These are phyloP conservation scores for Candida oleophila DNA, from an alignment of 805 yeast genomes.

Conservation along the genomic window DNA sequence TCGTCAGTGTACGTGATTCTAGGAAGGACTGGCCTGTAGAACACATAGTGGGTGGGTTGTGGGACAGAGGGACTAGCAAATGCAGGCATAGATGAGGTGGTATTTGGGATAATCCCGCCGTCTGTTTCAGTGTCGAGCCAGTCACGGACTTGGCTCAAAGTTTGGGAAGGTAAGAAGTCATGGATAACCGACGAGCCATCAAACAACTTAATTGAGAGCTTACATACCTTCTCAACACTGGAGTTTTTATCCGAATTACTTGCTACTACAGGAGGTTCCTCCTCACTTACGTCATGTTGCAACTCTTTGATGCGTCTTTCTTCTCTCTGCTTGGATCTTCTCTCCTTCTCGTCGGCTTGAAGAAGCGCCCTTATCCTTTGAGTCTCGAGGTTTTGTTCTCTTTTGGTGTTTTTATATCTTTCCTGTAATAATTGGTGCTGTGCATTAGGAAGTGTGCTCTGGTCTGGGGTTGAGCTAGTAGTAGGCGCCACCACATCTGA, in stretches of 20 bases:
- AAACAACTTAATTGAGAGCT: conserved; percentile 59
- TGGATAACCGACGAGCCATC: conserved; percentile 62
- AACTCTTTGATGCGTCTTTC: conserved; percentile 11
- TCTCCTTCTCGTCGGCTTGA: conserved; percentile 52
- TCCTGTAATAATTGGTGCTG: background rate
- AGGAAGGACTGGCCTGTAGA: conserved; percentile 43
- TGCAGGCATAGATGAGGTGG: conserved; percentile 45
- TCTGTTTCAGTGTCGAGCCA: conserved; percentile 55
- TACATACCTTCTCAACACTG: conserved; percentile 24
- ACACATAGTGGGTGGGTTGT: conserved; percentile 47
- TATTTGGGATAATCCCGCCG: conserved; percentile 35
- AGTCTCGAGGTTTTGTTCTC: conserved; percentile 50
- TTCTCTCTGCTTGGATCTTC: conserved; percentile 18
- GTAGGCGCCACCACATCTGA: too few species aligned
- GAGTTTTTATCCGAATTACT: background rate
- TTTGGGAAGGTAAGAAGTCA: conserved; percentile 44
- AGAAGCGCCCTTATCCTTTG: conserved; percentile 54
- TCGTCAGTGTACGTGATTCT: conserved; percentile 49
- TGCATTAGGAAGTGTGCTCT: too few species aligned
- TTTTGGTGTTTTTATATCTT: conserved; percentile 18
- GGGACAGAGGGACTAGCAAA: conserved; percentile 56
- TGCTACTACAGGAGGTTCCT: background rate
- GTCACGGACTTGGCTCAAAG: conserved; percentile 56
- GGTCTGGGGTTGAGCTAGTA: too few species aligned
- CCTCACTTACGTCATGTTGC: background rate